Conservation (phyloP, 2,329 filamentous ascomycete genomes). For the Ophiostoma angusticollis region DNA sequence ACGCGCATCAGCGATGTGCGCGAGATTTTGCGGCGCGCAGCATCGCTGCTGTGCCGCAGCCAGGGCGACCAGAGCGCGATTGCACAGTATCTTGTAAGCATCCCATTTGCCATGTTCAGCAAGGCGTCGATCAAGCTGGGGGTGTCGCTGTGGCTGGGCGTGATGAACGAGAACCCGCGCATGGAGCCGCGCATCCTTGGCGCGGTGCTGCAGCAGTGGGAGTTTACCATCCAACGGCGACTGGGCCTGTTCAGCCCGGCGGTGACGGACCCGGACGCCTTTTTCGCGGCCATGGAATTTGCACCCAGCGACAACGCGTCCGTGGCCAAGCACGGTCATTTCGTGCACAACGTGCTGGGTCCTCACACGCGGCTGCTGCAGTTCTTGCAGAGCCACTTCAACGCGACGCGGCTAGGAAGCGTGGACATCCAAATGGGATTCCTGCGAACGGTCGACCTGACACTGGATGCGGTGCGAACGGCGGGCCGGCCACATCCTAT, state of each 20-base stretch:
- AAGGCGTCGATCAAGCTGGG: conserved; percentile 94
- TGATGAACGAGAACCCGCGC: conserved; percentile 88
- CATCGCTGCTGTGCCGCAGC: conserved; percentile 71
- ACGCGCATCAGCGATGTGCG: conserved; percentile 64
- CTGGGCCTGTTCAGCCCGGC: conserved; percentile 68
- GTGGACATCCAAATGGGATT: conserved; percentile 72
- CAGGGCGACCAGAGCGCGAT: conserved; percentile 58
- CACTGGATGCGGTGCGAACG: conserved; percentile 59
- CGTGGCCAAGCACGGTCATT: conserved; percentile 62
- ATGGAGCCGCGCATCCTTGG: conserved; percentile 77
- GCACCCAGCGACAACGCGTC: conserved; percentile 73
- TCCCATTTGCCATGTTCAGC: conserved; percentile 86
- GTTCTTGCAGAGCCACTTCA: conserved; percentile 90
- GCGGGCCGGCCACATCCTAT: conserved; percentile 64
- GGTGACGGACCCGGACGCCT: conserved; percentile 69
- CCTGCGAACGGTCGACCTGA: conserved; percentile 65
- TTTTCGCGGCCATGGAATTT: conserved; percentile 84
- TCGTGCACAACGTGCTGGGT: conserved; percentile 68
- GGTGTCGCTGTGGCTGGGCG: conserved; percentile 88
- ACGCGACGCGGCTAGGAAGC: conserved; percentile 76
- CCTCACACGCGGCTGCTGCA: conserved; percentile 79
- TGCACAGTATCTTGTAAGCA: conserved; percentile 75
- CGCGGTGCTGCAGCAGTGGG: conserved; percentile 86
- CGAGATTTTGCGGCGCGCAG: conserved; percentile 71
- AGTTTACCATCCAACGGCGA: conserved; percentile 62